phyloP scores from a whole-genome alignment of 306 rosid genomes.

The Dryas alaskensis region DNA sequence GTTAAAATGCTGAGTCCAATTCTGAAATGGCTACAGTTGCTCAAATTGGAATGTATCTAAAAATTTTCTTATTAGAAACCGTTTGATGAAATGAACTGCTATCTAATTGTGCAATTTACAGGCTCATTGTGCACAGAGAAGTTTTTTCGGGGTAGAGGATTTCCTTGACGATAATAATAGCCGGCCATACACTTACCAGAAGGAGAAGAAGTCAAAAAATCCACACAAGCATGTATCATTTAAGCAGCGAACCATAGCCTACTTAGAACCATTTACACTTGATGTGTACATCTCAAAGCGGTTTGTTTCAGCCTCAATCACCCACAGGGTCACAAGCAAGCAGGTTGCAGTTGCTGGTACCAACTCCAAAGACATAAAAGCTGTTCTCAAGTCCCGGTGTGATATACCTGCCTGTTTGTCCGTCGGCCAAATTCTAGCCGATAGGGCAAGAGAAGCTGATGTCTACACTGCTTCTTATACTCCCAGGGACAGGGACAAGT shows the following conservation, averaged over 20 bases:
- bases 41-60: not conserved
- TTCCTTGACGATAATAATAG: conserved; percentile 80
- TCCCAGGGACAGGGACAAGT: conserved; percentile 86
- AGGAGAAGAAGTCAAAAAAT: conserved; percentile 82
- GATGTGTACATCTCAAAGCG: conserved; percentile 92
- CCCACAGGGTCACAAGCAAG: conserved; percentile 84
- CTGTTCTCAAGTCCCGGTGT: conserved; percentile 71
- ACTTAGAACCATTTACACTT: conserved; percentile 91
- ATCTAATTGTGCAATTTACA: conserved; percentile 25
- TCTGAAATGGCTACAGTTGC: not conserved
- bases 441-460: conserved; percentile 92
- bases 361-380: conserved; percentile 93
- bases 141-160: conserved; percentile 94
- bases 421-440: conserved; percentile 69
- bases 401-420: conserved; percentile 96
- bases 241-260: conserved; percentile 83
- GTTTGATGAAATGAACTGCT: not conserved
- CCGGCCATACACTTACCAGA: conserved; percentile 82
- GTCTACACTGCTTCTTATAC: conserved; percentile 79
- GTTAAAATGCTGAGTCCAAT: not conserved
- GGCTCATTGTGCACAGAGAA: conserved; percentile 72
- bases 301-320: conserved; percentile 85
- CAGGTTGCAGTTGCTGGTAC: conserved; percentile 99
- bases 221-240: conserved; percentile 83
- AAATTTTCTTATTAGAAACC: not conserved